Conservation (phyloP, 345 rosid genomes). For the Clarkia xantiana region DNA sequence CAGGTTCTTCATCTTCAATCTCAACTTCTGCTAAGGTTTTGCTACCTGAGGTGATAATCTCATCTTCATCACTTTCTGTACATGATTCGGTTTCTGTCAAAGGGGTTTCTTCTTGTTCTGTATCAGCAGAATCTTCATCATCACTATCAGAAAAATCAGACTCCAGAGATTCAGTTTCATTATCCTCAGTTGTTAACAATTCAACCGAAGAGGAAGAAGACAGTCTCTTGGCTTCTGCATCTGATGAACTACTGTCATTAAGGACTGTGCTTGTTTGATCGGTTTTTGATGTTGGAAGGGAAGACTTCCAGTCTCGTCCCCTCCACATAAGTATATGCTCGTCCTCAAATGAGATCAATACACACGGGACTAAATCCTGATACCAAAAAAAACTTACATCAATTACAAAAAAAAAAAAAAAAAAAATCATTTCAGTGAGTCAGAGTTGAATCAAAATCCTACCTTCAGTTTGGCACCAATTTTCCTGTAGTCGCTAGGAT, state of each 20-base stretch:
- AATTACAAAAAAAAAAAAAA: no score
- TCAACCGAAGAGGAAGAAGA: slow-evolving; percentile 1
- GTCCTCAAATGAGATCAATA: slow-evolving; percentile 59
- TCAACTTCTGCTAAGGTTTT: background rate
- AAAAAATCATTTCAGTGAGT: background rate
- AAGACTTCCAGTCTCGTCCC: slow-evolving; percentile 63
- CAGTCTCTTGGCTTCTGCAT: background rate
- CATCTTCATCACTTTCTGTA: background rate
- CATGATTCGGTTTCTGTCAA: slow-evolving; percentile 1
- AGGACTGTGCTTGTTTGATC: slow-evolving; percentile 4
- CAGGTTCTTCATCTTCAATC: slow-evolving; percentile 6
- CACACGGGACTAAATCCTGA: slow-evolving; percentile 87
- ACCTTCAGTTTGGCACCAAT: slow-evolving; percentile 95
- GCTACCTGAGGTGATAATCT: slow-evolving; percentile 6
- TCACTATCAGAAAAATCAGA: slow-evolving; percentile 1
- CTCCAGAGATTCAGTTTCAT: slow-evolving; percentile 6
- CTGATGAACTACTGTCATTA: slow-evolving; percentile 3
- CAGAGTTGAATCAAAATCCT: background rate
- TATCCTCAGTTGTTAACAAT: background rate
- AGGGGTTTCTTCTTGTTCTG: background rate
- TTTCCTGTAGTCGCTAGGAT: slow-evolving; percentile 62
- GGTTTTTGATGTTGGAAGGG: slow-evolving; percentile 14
- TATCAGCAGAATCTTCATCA: slow-evolving; percentile 1
- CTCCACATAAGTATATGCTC: slow-evolving; percentile 85
- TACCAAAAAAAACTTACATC: background rate